Evolutionary conservation across 1,284 basidiomycete genomes (phyloP), one percentile per base, ranked within the genome.

Genomic region (Marasmius sp.): DNA sequence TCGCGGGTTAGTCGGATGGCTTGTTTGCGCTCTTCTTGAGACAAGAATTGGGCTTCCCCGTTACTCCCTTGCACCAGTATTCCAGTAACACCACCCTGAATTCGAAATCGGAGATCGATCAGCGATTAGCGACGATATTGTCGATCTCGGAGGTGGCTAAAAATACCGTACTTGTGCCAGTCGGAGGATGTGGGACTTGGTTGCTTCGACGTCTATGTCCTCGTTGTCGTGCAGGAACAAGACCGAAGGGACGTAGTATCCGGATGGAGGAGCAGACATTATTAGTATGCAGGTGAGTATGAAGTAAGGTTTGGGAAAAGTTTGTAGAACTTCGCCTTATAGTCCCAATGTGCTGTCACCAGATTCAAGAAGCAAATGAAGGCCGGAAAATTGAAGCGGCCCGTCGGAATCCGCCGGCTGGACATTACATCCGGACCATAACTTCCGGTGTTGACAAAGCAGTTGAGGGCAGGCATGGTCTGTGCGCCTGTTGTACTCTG

Each of bases 41-140:
- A 88, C 67, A 95, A 82, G 68, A 95, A 92, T 67, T 89, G 87
- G 6, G 92, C 91, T 71, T 92, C 89, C 56, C 90, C 89, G 63
- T 91, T 92, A 62, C 85, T 89, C 53, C 90, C 90, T 71, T 92
- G 89, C 0, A 91, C 86, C 22, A 93, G 77, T 64, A 92, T 89
- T 6, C 89, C 90, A 0, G 87, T 87, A 3, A 91, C 83, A 1
- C 88, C 87, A 33, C 87, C 89, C 83, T 87, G 10, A 57, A 45
- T 3, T 38, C 48, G 36, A 27, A 27, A 27, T 27, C 27, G 59
- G 20, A 55, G 33, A 36, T 34, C 55, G 34, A 57, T 61, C n/a
- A 64, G 60, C 56, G 60, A 52, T 43, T 16, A 41, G 57, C 41
- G 58, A 27, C 7, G 45, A 58, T 47, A 11, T 49, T 56, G 36